These are phyloP conservation scores for Lactarius akahatsu DNA, from an alignment of 768 basidiomycete species.

Conservation along the genomic window DNA sequence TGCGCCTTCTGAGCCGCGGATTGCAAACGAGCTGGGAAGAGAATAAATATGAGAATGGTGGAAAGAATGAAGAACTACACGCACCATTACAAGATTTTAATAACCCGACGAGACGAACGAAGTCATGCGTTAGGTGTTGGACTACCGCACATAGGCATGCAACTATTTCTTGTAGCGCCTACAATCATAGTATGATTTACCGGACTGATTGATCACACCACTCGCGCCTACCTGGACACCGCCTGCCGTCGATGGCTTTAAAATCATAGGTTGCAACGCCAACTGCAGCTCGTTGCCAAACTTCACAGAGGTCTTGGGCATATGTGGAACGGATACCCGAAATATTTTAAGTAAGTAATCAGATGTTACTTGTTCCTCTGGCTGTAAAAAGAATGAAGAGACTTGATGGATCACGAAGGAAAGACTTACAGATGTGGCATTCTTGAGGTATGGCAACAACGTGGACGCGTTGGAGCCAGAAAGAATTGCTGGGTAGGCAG, in stretches of 20 bases:
- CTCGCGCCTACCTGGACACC: constrained; percentile 56
- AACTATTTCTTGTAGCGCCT: constrained; percentile 90
- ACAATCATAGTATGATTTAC: not conserved
- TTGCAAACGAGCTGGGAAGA: constrained; percentile 56
- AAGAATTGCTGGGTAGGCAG: constrained; percentile 82
- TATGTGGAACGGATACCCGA: constrained; percentile 75
- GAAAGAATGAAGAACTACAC: constrained; percentile 28
- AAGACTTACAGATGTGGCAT: constrained; percentile 63
- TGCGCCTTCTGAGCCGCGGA: constrained; percentile 50
- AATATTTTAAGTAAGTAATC: constrained; percentile 91
- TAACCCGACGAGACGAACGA: constrained; percentile 68
- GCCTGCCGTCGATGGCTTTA: constrained; percentile 71
- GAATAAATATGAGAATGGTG: not conserved
- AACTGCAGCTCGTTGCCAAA: constrained; percentile 86
- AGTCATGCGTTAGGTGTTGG: constrained; percentile 85
- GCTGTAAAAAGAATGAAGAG: constrained; percentile 41
- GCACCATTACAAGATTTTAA: constrained; percentile 83
- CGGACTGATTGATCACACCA: not conserved
- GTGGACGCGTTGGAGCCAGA: constrained; percentile 81
- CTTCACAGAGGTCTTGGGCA: constrained; percentile 86
- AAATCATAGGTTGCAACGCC: constrained; percentile 86
- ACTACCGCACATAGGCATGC: constrained; percentile 90
- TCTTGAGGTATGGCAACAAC: constrained; percentile 87
- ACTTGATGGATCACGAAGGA: not conserved
- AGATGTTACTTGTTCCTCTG: constrained; percentile 78